Base-by-base conservation (phyloP, 345 rosid genomes). In the Moricandia moricandioides region DNA sequence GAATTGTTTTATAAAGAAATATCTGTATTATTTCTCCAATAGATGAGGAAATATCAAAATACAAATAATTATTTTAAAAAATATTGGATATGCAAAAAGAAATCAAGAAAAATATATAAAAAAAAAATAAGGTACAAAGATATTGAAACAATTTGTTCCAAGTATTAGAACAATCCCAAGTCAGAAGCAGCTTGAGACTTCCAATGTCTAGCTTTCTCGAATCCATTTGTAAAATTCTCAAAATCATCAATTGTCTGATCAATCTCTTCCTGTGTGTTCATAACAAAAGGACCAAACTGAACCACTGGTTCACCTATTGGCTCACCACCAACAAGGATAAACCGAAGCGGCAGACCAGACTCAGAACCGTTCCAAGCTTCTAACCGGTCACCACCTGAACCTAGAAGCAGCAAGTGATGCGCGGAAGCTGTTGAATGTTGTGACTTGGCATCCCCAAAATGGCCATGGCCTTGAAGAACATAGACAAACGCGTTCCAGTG, bases 261-360 rank as follows among this genome's bases (percentile, higher is more conserved):
- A 34, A 93, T 88, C 84, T 93, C 96, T 52, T 86, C 91, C 61
- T 91, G 83, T 8, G 88, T 89, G 73, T 93, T 93, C 98, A 93
- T 91, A 75, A 93, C 98, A 78, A 91, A 91, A 8, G 97, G 98
- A 51, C 97, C 98, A 29, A 79, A 78, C 68, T 91, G 98, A 13
- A 63, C 90, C 30, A 93, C 24, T 2, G 97, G 96, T 67, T 93
- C 97, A 21, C 85, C 83, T 68, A 93, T 49, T 4, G 97, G 96
- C 66, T 91, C 85, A 4, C 96, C 98, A 75, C 88, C 96, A 9
- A 91, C 89, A 74, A 93, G 83, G 33, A 91, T 75, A 70, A 93
- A 93, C 83, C 93, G 85, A 13, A 90, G 71, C 2, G 79, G 55
- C 14, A 84, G 83, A 29, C 83, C 34, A 0, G 92, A 83, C 79